Evolutionary conservation across 2,329 filamentous ascomycete genomes (phyloP).

Genomic region (Pseudocercospora fuligena): DNA sequence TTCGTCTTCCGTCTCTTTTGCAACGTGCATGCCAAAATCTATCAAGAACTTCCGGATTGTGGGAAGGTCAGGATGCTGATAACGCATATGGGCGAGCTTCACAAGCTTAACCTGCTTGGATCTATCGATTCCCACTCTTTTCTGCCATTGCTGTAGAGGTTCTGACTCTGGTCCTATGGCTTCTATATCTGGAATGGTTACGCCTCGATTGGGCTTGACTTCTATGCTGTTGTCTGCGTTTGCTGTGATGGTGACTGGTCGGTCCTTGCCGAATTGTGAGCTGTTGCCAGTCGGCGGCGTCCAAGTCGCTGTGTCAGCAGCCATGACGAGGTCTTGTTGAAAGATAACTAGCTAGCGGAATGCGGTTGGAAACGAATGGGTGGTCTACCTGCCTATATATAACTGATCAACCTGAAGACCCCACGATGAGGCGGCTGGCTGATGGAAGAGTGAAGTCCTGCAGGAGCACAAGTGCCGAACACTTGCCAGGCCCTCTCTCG

Average conservation of each 20-base stretch:
- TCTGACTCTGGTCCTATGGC: slow-evolving; percentile 45
- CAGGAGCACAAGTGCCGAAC: slow-evolving; percentile 6
- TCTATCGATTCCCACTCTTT: slow-evolving; percentile 47
- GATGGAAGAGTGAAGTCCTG: not conserved
- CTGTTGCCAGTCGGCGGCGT: slow-evolving; percentile 30
- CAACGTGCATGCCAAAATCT: slow-evolving; percentile 52
- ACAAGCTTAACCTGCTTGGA: slow-evolving; percentile 53
- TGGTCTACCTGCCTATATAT: not conserved
- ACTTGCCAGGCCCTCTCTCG: not conserved
- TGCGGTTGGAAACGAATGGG: not conserved
- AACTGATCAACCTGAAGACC: not conserved
- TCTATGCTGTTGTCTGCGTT: slow-evolving; percentile 26
- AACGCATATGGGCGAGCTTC: slow-evolving; percentile 58
- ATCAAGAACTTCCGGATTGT: slow-evolving; percentile 53
- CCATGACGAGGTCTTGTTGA: slow-evolving; percentile 10
- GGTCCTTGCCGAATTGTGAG: slow-evolving; percentile 32
- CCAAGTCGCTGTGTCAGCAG: slow-evolving; percentile 16
- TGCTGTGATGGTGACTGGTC: slow-evolving; percentile 35
- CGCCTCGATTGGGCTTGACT: slow-evolving; percentile 46
- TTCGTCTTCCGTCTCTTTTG: slow-evolving; percentile 43
- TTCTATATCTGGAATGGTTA: slow-evolving; percentile 45
- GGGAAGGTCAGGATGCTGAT: slow-evolving; percentile 58
- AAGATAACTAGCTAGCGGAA: not conserved
- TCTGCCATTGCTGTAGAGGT: slow-evolving; percentile 46
- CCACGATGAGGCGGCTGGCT: not conserved